phyloP scores from a whole-genome alignment of 73 alveolate species.

The Tetrahymena malaccensis region DNA sequence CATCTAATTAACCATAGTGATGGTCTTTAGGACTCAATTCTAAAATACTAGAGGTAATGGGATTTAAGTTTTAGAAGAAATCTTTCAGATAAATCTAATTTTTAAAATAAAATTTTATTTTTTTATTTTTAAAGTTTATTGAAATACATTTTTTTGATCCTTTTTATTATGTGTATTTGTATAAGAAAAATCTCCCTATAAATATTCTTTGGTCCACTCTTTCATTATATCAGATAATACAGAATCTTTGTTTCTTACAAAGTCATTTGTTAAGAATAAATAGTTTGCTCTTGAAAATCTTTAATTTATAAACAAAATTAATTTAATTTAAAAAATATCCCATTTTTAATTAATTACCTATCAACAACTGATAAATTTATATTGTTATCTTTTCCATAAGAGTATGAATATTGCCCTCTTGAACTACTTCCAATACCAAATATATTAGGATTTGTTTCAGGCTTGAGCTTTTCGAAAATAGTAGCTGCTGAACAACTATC shows the following conservation, averaged over 20 bases:
- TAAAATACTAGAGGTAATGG: background rate
- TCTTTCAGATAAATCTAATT: background rate
- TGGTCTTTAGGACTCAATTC: background rate
- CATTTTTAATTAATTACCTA: background rate
- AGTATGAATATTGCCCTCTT: background rate
- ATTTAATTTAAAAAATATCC: background rate
- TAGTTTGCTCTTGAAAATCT: background rate
- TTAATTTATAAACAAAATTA: background rate
- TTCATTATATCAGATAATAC: background rate
- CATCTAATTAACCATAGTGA: background rate
- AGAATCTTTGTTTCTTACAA: background rate
- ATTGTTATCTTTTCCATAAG: background rate
- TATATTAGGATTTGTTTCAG: background rate
- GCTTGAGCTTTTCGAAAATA: conserved; percentile 4
- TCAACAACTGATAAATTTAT: background rate
- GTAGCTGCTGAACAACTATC: conserved; percentile 39
- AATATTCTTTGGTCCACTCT: background rate
- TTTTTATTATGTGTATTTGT: background rate
- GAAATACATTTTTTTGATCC: background rate
- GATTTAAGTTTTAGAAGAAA: background rate
- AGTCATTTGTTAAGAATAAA: background rate
- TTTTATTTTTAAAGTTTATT: background rate
- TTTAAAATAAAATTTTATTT: background rate
- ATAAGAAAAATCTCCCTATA: background rate
- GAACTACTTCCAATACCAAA: background rate